These are phyloP conservation scores for Pseudocercospora musae DNA, from an alignment of 2,329 filamentous ascomycete species.

Conservation along the genomic window DNA sequence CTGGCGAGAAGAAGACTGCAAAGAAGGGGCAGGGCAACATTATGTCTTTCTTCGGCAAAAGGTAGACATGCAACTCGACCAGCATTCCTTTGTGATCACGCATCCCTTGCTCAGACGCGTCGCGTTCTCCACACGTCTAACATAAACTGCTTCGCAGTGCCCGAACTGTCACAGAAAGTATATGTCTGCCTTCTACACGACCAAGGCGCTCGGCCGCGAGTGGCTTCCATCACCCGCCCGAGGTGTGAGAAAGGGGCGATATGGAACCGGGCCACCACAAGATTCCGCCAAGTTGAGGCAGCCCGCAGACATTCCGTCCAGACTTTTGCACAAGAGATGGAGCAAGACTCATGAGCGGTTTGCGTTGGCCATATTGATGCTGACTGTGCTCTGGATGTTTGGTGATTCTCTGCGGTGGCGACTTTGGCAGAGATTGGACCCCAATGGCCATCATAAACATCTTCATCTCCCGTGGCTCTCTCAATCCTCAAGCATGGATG, in stretches of 20 bases:
- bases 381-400: slow-evolving; percentile 1
- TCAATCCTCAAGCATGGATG: not conserved
- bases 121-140: not conserved
- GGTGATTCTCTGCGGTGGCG: not conserved
- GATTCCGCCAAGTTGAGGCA: not conserved
- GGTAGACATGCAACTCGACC: slow-evolving; percentile 48
- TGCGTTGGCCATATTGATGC: not conserved
- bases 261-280: slow-evolving; percentile 5
- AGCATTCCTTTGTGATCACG: not conserved
- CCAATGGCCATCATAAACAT: not conserved
- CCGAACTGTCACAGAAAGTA: not conserved
- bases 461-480: not conserved
- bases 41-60: slow-evolving; percentile 90
- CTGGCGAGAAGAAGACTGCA: slow-evolving; percentile 46
- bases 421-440: not conserved
- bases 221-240: slow-evolving; percentile 12
- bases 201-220: slow-evolving; percentile 12
- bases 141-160: not conserved
- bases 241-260: not conserved
- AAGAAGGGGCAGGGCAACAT: slow-evolving; percentile 70
- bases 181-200: slow-evolving; percentile 14
- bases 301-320: not conserved
- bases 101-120: not conserved
- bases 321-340: not conserved
- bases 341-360: slow-evolving; percentile 6